Percentiles rank a stretch among this genome's conserved stretches.
These are phyloP conservation scores for Boechera divaricarpa DNA, from an alignment of 345 rosid species.

Conservation along the genomic window DNA sequence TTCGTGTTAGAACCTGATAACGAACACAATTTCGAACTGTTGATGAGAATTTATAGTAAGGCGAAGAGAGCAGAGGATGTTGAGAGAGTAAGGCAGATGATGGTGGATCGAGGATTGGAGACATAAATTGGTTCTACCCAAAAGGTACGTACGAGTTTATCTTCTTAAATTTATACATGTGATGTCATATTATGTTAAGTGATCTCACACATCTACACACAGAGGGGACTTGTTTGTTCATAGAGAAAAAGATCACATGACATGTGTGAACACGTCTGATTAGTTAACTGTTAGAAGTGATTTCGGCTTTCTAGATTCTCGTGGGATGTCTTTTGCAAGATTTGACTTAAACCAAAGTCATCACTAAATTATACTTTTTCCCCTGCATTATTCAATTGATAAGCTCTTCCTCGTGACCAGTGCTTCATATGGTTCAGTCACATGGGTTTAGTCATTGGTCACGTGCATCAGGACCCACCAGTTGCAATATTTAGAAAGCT, in stretches of 20 bases:
- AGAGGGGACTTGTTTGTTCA: conserved; percentile 33
- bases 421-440: conserved; percentile 36
- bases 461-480: conserved; percentile 45
- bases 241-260: conserved; percentile 23
- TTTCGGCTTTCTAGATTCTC: conserved; percentile 27
- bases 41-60: conserved; percentile 67
- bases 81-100: conserved; percentile 67
- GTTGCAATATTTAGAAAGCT: conserved; percentile 36
- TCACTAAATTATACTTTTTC: conserved; percentile 30
- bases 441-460: conserved; percentile 44
- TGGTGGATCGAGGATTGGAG: conserved; percentile 69
- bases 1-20: conserved; percentile 85
- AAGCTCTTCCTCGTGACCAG: conserved; percentile 41
- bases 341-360: conserved; percentile 20
- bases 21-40: conserved; percentile 76
- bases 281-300: conserved; percentile 33
- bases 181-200: conserved; percentile 7
- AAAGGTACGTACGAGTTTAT: conserved; percentile 30
- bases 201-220: conserved; percentile 6
- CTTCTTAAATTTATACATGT: conserved; percentile 10
- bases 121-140: conserved; percentile 14
- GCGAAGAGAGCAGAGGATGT: conserved; percentile 55
- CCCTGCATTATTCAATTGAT: conserved; percentile 40
- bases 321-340: conserved; percentile 40
- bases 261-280: conserved; percentile 33